Evolutionary conservation across 306 rosid species (phyloP), one percentile per base, ranked within the genome.

Genomic region (Adenanthera pavonina): DNA sequence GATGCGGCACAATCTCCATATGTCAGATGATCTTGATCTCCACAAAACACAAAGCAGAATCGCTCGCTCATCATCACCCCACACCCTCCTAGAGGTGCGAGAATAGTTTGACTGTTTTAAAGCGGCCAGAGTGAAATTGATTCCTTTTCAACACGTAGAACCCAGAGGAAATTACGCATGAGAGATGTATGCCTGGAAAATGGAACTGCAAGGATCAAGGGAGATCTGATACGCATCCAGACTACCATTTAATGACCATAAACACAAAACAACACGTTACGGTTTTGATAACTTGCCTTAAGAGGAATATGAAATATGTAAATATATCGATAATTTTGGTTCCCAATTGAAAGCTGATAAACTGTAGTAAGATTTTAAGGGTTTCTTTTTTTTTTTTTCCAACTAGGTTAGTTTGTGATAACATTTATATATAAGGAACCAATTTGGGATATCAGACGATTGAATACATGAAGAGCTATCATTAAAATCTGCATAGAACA

Each of bases 81-180:
- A 91, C 99, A 95, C 98, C 99, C 91, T 88, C 77, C 73, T 87
- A 69, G 87, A 90, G 99, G 99, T 88, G 99, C 90, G 99, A 95
- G 99, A 89, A 84, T 80, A 77, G 36, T 82, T 84, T 35, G 85
- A 83, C 25, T 80, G 83, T 65, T 77, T 83, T 87, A 90, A 61
- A 89, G 93, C 99, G 88, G 99, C 99, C 99, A 95, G 99, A 95
- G 96, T 95, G 98, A 83, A 91, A 72, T 79, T 86, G 86, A 87
- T 79, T 87, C 81, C 83, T 85, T 83, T 79, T 79, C 91, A 74
- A 82, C 78, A 49, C 81, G 86, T 90, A 79, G 82, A 85, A 81
- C 68, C 89, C 83, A 81, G 82, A 72, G 78, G 79, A 71, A 85
- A 84, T 81, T 88, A 86, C 74, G 85, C 87, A 78, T 72, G 83